phyloP scores from a whole-genome alignment of 2,329 filamentous ascomycete genomes.

The Stylonectria norvegica region DNA sequence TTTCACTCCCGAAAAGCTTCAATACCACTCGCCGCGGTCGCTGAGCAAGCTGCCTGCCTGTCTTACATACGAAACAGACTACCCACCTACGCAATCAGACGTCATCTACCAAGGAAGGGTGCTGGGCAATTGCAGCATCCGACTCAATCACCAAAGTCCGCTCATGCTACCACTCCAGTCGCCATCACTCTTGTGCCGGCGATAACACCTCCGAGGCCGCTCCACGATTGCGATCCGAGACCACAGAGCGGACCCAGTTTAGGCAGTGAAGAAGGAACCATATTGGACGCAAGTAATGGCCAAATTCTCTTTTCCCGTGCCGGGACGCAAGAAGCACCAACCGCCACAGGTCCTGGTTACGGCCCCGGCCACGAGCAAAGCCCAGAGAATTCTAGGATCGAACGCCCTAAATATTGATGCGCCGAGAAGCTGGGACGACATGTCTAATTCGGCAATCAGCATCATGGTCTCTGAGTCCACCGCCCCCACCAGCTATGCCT shows the following conservation, averaged over 20 bases:
- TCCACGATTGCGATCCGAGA: conserved; percentile 10
- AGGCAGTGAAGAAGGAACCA: conserved; percentile 8
- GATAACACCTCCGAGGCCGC: conserved; percentile 19
- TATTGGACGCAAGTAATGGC: conserved; percentile 18
- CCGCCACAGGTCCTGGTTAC: conserved; percentile 26
- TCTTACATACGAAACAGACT: too few species aligned
- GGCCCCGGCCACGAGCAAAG: conserved; percentile 25
- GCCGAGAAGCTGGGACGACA: conserved; percentile 17
- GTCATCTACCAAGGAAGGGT: too few species aligned
- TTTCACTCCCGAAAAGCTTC: too few species aligned
- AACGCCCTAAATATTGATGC: conserved; percentile 25
- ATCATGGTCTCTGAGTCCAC: conserved; percentile 15
- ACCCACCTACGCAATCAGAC: too few species aligned
- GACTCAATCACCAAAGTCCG: conserved; percentile 6
- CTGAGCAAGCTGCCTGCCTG: too few species aligned
- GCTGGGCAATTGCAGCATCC: neutral
- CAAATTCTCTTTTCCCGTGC: conserved; percentile 27
- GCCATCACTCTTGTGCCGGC: conserved; percentile 17
- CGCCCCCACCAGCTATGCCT: conserved; percentile 7
- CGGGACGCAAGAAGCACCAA: conserved; percentile 28
- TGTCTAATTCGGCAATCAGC: conserved; percentile 22
- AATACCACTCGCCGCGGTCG: too few species aligned
- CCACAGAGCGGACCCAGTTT: too few species aligned
- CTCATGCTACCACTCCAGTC: conserved; percentile 25
- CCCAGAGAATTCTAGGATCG: conserved; percentile 27